A percentile compares a stretch with the other conserved stretches of the same genome.
Evolutionary conservation across 2,329 filamentous ascomycete genomes (phyloP).

Genomic region (Colletotrichum melonis): DNA sequence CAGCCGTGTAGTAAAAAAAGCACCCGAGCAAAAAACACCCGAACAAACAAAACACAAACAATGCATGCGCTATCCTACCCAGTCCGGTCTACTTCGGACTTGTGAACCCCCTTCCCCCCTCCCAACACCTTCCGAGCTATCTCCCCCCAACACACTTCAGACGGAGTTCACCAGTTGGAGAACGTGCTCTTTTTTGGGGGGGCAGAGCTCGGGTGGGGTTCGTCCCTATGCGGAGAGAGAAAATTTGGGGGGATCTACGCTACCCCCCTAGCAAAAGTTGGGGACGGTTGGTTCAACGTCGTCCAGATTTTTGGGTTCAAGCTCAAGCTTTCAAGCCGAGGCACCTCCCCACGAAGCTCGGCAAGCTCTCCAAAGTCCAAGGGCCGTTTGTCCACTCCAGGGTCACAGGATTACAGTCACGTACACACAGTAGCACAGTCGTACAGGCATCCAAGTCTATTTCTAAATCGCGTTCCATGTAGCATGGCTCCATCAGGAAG

Average conservation of each 20-base stretch:
- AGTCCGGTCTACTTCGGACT: constrained; percentile 10
- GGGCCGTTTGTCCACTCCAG: not conserved
- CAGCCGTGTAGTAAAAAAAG: too few species aligned
- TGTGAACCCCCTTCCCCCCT: not conserved
- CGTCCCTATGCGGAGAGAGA: constrained; percentile 22
- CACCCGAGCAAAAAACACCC: not conserved
- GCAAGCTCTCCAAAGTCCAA: not conserved
- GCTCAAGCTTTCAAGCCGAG: not conserved
- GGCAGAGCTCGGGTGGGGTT: constrained; percentile 19
- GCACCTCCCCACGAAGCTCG: not conserved
- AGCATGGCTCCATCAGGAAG: constrained; percentile 20
- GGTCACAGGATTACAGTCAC: not conserved
- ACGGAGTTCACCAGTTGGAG: constrained; percentile 19
- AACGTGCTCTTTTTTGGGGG: not conserved
- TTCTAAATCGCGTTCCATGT: constrained; percentile 28
- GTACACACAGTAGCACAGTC: not conserved
- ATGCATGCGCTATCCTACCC: constrained; percentile 16
- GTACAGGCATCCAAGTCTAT: constrained; percentile 30
- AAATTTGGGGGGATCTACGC: constrained; percentile 17
- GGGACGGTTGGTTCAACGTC: not conserved
- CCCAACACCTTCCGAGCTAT: constrained; percentile 29
- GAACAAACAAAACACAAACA: not conserved
- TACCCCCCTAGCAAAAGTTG: not conserved
- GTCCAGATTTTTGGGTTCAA: not conserved
- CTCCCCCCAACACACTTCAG: constrained; percentile 32